Evolutionary conservation across 2,329 filamentous ascomycete species (phyloP), one percentile per base, ranked within the genome.

Genomic region (Hypomyces rosellus): DNA sequence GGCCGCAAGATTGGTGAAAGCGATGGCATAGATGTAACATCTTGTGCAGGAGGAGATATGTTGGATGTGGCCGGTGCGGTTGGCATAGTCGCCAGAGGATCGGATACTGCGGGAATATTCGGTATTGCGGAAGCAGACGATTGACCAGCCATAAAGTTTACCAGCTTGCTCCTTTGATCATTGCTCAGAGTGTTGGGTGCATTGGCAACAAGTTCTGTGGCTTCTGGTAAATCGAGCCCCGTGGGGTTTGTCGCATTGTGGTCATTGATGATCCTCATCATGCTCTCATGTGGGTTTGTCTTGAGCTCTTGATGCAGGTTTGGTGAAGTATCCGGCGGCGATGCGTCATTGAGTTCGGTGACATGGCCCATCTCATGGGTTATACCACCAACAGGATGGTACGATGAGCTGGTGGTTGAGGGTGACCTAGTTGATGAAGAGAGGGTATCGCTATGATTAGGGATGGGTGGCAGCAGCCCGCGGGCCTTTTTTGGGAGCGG

Each of bases 251-350:
- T 73, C 16, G 80, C 79, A 55, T 84, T 84, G 54, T 81, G 78
- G 54, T 81, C 79, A 51, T 83, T 78, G 63, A 85, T 84, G 33
- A 85, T 75, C 59, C 76, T 80, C 76, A 85, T 81, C 75, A 84
- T 82, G 46, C 75, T 74, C 59, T 81, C 78, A 50, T 80, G 79
- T 0, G 78, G 78, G 51, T 78, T 78, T n/a, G 69, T 65, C 61
- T 79, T 74, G 5, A 82, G 71, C 59, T 84, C 78, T 34, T 78
- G 73, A 25, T 78, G 75, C 3, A 82, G 68, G 48, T 69, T 78
- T 1, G 76, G 69, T 0, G 77, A 73, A 2, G 74, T 69, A 18
- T 78, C 72, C 3, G 73, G 69, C 2, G 70, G 67, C 0, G 76
- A 72, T 1, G 69, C 69, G 50, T 85, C 82, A 34, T 78, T 72